Base-by-base conservation (phyloP, 2,329 filamentous ascomycete species). In the Penicillium frequentans region DNA sequence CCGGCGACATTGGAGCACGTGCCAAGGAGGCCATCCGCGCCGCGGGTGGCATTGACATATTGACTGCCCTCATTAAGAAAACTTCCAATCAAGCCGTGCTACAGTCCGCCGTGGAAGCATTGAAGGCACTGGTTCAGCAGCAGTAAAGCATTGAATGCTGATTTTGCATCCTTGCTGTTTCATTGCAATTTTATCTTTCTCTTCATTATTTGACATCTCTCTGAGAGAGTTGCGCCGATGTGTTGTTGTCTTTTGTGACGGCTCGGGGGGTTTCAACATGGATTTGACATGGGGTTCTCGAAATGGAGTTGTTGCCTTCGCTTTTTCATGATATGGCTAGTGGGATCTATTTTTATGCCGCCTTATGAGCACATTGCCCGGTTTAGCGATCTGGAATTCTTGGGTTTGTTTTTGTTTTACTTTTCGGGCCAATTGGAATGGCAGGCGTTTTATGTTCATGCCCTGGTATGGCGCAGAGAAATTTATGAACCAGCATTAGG, bases 31-130 rank as follows among this genome's bases (percentile, higher is more conserved):
- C 82, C 56, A 74, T 93, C 44, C 85, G 82, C 65, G 80, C 80
- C 11, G 84, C 83, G 49, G 83, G 82, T 6, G 91, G 87, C 0
- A 77, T 90, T 2, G 86, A 91, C 56, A 78, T 84, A 3, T 70
- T 97, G 58, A 92, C 87, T 67, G 82, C 83, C 49, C 87, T 86
- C 64, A 77, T 93, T 46, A 89, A 86, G 77, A 86, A 85, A 73
- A 88, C 85, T 48, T 82, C 86, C 57, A 85, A 86, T 58, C 81
- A 85, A 7, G 86, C 90, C 61, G 86, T 96, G 24, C 70, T 96
- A 49, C 83, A 89, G 67, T 79, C 88, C 16, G 86, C 87, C 0
- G 86, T 91, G 5, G 85, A 91, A 68, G 88, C 88, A 1, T 70
- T 96, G 68, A 93, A 93, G 77, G 77, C 82, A 54, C 67, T 92